Evolutionary conservation across 1,284 basidiomycete species (phyloP), one percentile per base, ranked within the genome.

Genomic region (Ceratobasidium sp.): DNA sequence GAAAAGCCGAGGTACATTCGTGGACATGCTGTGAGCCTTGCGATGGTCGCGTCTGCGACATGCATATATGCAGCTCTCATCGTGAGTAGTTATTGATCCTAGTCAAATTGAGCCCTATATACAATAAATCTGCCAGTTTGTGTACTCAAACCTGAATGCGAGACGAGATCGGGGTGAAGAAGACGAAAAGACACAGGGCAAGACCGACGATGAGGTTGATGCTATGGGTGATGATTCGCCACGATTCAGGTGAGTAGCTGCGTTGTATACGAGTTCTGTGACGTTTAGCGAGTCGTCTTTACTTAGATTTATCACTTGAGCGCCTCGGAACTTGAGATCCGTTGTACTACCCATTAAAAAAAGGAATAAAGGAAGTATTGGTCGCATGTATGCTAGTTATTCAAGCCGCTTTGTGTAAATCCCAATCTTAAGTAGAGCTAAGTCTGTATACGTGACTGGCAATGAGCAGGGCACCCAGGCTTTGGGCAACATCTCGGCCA

Each of bases 221-320:
- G 79, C 57, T 20, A 78, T 79, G 70, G 79, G 79, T 1, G 79
- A 79, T 65, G 70, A 78, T 10, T 78, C 77, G 10, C 79, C 79
- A 2, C 62, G 40, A 5, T 79, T 78, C 46, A 78, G 70, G 62
- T 78, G 20, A 10, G 61, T 66, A 28, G 26, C 23, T 5, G 17
- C 23, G 28, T 40, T 64, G 44, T 38, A 40, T 64, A 15, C 2
- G 15, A 52, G 50, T 52, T 17, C 6, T 20, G 17, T 52, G 17
- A 20, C n/a, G 17, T 20, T n/a, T 52, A n/a, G 20, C 50, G 17
- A 52, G 50, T 17, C 17, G 50, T 6, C 17, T 52, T 52, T 17
- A 6, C 50, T 52, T 15, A 52, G 13, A 20, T 52, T 20, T 52
- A 20, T 20, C 17, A 52, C 15, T 20, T 52, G 50, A 20, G n/a